Evolutionary conservation across 305 asterid genomes (phyloP), one percentile per base, ranked within the genome.

Genomic region (Fraxinus angustifolia): DNA sequence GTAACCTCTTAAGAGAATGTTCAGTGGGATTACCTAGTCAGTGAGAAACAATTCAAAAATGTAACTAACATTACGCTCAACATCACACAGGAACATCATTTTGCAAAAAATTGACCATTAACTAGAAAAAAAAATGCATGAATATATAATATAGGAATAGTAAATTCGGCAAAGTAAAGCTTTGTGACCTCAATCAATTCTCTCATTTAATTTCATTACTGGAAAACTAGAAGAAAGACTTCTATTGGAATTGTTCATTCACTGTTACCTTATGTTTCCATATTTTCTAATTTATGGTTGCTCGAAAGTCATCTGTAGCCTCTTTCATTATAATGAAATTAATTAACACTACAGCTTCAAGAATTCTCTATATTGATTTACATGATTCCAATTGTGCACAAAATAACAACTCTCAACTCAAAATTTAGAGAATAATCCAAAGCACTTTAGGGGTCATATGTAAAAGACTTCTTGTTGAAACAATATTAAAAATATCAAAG

Each of bases 301-400:
- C 71, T 19, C 0, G 33, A 60, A 60, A 19, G 28, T 65, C 72
- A 65, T 23, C 5, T 65, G 33, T 26, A 65, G 34, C 34, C 72
- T 23, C 72, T 65, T 65, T 65, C 72, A 65, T 65, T 8, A 23
- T 65, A 26, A 65, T 65, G 72, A 65, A 67, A 38, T 62, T 30
- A 21, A 70, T 60, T 33, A 34, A 23, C 67, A 30, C 62, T 14
- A 48, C 14, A 65, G 31, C 36, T 42, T 70, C 40, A 42, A 38
- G 45, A 80, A 75, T 72, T 67, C 77, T 62, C 34, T 23, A 62
- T 62, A 34, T 79, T 40, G 65, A 79, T 16, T 36, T 65, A 34
- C 38, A 45, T 38, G 14, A 34, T 31, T 73, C 34, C 31, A 17
- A 8, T 48, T 33, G 31, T 19, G 45, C 68, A 75, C 75, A 35